Evolutionary conservation across 129 eudicot genomes (phyloP).

Genomic region (Centaurea solstitialis): DNA sequence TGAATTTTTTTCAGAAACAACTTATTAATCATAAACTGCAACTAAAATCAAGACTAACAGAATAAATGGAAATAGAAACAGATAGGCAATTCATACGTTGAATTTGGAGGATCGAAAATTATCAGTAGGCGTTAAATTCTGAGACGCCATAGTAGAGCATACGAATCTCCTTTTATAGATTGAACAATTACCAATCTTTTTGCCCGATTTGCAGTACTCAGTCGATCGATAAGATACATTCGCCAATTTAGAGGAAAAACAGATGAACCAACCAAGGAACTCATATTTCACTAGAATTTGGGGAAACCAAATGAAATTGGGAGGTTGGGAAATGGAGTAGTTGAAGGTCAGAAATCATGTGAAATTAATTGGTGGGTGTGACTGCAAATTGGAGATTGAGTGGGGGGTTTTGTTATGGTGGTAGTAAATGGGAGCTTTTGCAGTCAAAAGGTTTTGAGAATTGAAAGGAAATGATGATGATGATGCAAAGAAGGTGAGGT

Average conservation of each 20-base stretch:
- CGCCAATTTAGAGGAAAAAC: conserved; percentile 28
- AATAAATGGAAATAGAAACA: neutral
- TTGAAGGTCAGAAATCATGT: conserved; percentile 25
- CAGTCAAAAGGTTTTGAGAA: neutral
- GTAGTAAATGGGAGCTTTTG: neutral
- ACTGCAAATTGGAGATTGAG: conserved; percentile 10
- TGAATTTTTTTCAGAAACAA: neutral
- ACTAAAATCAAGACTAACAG: neutral
- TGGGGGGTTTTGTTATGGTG: neutral
- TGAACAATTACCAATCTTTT: conserved; percentile 16
- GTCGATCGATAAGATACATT: conserved; percentile 30
- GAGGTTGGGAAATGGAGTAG: conserved; percentile 20
- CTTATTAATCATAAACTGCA: neutral
- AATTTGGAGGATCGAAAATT: conserved; percentile 40
- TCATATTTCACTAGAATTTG: conserved; percentile 33
- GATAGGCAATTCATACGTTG: conserved; percentile 39
- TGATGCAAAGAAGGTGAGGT: conserved; percentile 22
- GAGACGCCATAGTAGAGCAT: conserved; percentile 56
- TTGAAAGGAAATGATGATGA: conserved; percentile 3
- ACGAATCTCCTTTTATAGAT: conserved; percentile 23
- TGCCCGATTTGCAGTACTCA: conserved; percentile 23
- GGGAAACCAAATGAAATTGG: conserved; percentile 12
- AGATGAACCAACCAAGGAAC: conserved; percentile 44
- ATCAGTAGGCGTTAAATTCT: conserved; percentile 50
- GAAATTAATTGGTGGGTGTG: conserved; percentile 24